Evolutionary conservation across 352 stramenopile genomes (phyloP).

Genomic region (Pythium chondricola): DNA sequence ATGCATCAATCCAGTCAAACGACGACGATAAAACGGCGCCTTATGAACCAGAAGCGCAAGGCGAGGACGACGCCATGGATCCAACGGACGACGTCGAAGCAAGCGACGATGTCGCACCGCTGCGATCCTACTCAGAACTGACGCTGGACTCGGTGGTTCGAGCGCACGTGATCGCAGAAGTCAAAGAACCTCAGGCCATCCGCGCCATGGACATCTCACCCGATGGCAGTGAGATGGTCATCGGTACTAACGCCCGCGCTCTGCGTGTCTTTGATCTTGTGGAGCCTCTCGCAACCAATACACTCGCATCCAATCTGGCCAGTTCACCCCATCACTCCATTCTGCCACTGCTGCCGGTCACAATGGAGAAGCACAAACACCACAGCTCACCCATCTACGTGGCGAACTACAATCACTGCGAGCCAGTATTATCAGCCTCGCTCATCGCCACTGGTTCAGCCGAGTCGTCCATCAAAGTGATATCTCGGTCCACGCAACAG

Average conservation of each 20-base stretch:
- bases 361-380: slow-evolving; percentile 53
- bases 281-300: slow-evolving; percentile 4
- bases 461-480: slow-evolving; percentile 53
- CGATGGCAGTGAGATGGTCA: slow-evolving; percentile 32
- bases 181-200: slow-evolving; percentile 45
- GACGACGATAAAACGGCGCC: too few species aligned
- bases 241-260: slow-evolving; percentile 58
- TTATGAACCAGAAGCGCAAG: too few species aligned
- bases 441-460: slow-evolving; percentile 53
- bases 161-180: slow-evolving; percentile 44
- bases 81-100: not conserved
- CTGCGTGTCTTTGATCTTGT: slow-evolving; percentile 46
- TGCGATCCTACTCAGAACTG: slow-evolving; percentile 30
- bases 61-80: not conserved
- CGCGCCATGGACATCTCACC: slow-evolving; percentile 42
- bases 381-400: slow-evolving; percentile 54
- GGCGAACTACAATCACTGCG: slow-evolving; percentile 31
- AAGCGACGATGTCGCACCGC: not conserved
- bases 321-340: slow-evolving; percentile 6
- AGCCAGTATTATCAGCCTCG: not conserved
- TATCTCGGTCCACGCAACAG: slow-evolving; percentile 23
- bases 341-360: slow-evolving; percentile 45
- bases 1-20: too few species aligned
- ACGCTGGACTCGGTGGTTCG: slow-evolving; percentile 34
- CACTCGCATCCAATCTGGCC: too few species aligned